Conservation (phyloP, 768 basidiomycete genomes). For the Mycena filopes region DNA sequence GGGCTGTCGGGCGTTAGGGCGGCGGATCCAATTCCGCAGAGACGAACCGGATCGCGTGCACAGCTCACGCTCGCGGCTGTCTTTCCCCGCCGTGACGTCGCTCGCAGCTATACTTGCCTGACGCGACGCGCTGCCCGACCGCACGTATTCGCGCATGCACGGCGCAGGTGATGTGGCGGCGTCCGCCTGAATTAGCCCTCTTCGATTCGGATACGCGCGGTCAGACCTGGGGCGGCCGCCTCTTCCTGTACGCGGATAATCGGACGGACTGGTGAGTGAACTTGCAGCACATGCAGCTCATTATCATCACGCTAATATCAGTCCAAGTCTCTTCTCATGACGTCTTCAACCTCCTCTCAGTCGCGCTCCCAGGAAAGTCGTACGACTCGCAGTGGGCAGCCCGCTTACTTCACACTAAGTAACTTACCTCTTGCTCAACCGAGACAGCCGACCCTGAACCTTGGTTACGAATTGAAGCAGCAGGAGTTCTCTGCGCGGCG, state of each 20-base stretch:
- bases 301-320: too few species aligned
- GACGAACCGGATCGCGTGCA: conserved; percentile 2
- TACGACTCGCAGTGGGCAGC: too few species aligned
- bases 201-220: too few species aligned
- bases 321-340: not conserved
- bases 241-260: too few species aligned
- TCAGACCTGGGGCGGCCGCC: too few species aligned
- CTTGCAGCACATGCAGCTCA: too few species aligned
- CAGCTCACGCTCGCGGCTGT: not conserved
- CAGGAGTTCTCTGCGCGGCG: not conserved
- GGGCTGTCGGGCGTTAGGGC: too few species aligned
- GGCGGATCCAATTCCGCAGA: not conserved
- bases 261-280: too few species aligned
- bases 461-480: not conserved
- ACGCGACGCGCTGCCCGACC: too few species aligned
- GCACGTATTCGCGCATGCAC: not conserved
- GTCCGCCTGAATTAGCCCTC: too few species aligned
- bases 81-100: conserved; percentile 14
- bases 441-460: not conserved
- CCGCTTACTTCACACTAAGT: too few species aligned
- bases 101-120: not conserved
- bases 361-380: not conserved
- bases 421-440: not conserved
- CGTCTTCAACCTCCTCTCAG: too few species aligned
- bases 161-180: conserved; percentile 10